Conservation (phyloP, 139 green algal genomes). For the Chloropicon primus region DNA sequence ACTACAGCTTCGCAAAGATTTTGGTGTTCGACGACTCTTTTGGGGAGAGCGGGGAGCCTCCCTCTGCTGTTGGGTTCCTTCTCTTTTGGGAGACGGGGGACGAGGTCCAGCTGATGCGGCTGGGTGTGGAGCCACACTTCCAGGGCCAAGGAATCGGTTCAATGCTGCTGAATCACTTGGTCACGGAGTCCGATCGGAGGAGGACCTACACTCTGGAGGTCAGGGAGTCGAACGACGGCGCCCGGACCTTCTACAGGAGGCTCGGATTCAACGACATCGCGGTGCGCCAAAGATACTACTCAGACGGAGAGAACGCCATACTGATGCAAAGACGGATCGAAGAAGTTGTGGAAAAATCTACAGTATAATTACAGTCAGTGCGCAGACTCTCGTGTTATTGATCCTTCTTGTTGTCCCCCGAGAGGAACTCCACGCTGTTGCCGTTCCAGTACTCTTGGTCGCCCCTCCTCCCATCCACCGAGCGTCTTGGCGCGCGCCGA, state of each 20-base stretch:
- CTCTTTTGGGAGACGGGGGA: background rate
- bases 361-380: background rate
- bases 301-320: background rate
- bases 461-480: background rate
- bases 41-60: no score
- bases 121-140: background rate
- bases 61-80: background rate
- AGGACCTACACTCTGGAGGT: background rate
- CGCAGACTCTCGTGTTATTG: background rate
- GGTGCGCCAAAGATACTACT: background rate
- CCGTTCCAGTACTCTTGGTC: background rate
- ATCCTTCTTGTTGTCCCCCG: background rate
- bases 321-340: no score
- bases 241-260: background rate
- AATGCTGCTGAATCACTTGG: background rate
- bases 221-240: background rate
- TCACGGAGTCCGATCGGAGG: background rate
- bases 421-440: background rate
- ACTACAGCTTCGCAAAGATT: background rate
- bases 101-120: background rate
- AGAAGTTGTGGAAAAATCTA: background rate
- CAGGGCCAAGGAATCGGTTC: background rate
- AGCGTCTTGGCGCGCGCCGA: background rate
- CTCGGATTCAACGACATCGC: background rate
- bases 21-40: background rate